These are phyloP conservation scores for Hibiscus tridactylites DNA, from an alignment of 345 rosid genomes.

Conservation along the genomic window DNA sequence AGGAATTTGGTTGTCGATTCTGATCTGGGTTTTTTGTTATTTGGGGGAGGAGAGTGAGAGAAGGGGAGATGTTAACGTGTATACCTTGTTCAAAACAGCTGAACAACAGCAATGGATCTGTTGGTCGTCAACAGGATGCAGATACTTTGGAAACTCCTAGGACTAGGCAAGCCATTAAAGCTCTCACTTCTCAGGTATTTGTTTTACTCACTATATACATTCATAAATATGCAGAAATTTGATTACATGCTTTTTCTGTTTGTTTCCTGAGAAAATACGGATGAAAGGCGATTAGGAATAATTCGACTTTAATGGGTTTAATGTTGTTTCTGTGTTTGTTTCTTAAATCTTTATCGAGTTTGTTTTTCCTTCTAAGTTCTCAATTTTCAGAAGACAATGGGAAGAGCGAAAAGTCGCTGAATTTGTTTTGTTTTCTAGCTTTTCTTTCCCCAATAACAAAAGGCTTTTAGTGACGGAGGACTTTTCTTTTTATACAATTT, in stretches of 20 bases:
- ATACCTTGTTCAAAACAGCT: constrained; percentile 80
- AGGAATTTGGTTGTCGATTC: constrained; percentile 3
- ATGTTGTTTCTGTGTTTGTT: background rate
- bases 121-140: constrained; percentile 41
- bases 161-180: constrained; percentile 65
- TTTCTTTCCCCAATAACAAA: background rate
- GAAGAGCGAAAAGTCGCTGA: background rate
- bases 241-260: constrained; percentile 10
- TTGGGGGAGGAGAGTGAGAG: constrained; percentile 9
- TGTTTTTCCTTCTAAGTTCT: background rate
- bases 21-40: constrained; percentile 23
- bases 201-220: background rate
- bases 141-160: constrained; percentile 55
- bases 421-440: constrained; percentile 5
- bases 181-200: constrained; percentile 71
- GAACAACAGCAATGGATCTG: constrained; percentile 45
- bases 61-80: constrained; percentile 72
- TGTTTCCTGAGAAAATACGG: constrained; percentile 19
- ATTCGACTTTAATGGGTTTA: background rate
- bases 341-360: background rate
- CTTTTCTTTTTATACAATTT: background rate
- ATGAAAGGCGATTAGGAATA: background rate
- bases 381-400: background rate
- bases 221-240: too few relatives aligned
- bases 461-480: constrained; percentile 2